phyloP scores from a whole-genome alignment of 2,329 filamentous ascomycete species.

The Lecanosticta acicola region DNA sequence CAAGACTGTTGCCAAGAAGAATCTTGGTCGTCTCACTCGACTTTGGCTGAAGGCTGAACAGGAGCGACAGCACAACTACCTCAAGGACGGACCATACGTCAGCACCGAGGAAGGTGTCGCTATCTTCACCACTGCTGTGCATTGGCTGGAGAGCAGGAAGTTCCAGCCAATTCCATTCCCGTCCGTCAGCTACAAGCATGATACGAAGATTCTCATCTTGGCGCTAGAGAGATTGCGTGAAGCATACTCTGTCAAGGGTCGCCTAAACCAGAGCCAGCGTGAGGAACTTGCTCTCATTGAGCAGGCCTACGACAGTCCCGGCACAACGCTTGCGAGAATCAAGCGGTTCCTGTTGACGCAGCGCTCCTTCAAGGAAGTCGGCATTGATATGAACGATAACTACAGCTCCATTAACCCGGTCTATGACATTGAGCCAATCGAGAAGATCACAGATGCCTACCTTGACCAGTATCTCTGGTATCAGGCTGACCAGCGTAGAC shows the following conservation, averaged over 20 bases:
- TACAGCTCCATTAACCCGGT: conserved; percentile 99
- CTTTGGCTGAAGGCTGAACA: conserved; percentile 98
- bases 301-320: conserved; percentile 95
- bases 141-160: conserved; percentile 97
- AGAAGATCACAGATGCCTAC: conserved; percentile 99
- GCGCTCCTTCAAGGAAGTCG: conserved; percentile 97
- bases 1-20: conserved; percentile 99
- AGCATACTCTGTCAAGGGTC: conserved; percentile 94
- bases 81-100: conserved; percentile 98
- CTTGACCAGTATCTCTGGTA: conserved; percentile 99
- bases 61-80: conserved; percentile 97
- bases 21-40: conserved; percentile 86
- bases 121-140: conserved; percentile 97
- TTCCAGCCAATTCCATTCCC: conserved; percentile 99
- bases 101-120: conserved; percentile 97
- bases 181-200: conserved; percentile 98
- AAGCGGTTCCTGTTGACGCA: conserved; percentile 97
- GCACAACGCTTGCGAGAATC: conserved; percentile 90
- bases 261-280: conserved; percentile 93
- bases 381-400: conserved; percentile 99
- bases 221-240: conserved; percentile 89
- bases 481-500: conserved; percentile 90
- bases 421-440: conserved; percentile 97
- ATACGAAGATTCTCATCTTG: conserved; percentile 96
- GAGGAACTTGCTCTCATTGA: conserved; percentile 96